Evolutionary conservation across 257 asterid genomes (phyloP).

Genomic region (Avicennia marina): DNA sequence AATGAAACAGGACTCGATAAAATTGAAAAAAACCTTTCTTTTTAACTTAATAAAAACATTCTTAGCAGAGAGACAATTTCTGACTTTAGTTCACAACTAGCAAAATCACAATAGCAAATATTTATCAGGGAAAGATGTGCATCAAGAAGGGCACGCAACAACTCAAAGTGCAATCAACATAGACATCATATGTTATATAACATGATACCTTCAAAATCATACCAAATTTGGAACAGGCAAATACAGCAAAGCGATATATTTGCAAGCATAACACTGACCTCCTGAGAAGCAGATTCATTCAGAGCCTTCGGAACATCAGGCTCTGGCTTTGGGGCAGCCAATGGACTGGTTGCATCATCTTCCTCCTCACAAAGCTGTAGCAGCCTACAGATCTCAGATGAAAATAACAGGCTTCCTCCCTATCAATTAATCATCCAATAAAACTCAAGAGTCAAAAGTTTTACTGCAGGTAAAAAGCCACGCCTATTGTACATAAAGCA

Average conservation of each 20-base stretch:
- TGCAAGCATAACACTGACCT: slow-evolving; percentile 35
- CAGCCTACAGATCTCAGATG: slow-evolving; percentile 76
- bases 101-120: too few species aligned
- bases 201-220: too few species aligned
- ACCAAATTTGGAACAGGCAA: neutral
- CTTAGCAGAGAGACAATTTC: neutral
- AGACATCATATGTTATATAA: too few species aligned
- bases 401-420: slow-evolving; percentile 75
- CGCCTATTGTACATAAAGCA: too few species aligned
- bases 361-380: slow-evolving; percentile 90
- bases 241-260: neutral
- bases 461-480: too few species aligned
- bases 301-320: slow-evolving; percentile 59
- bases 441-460: slow-evolving; percentile 12
- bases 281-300: slow-evolving; percentile 44
- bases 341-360: slow-evolving; percentile 95
- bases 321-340: slow-evolving; percentile 83
- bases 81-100: neutral
- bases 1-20: too few species aligned
- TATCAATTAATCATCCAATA: slow-evolving; percentile 29
- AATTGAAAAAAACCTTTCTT: too few species aligned
- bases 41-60: too few species aligned
- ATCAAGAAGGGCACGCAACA: too few species aligned
- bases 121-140: too few species aligned
- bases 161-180: too few species aligned